These are phyloP conservation scores for Termitomyces bulborhizus DNA, from an alignment of 768 basidiomycete species.

Conservation along the genomic window DNA sequence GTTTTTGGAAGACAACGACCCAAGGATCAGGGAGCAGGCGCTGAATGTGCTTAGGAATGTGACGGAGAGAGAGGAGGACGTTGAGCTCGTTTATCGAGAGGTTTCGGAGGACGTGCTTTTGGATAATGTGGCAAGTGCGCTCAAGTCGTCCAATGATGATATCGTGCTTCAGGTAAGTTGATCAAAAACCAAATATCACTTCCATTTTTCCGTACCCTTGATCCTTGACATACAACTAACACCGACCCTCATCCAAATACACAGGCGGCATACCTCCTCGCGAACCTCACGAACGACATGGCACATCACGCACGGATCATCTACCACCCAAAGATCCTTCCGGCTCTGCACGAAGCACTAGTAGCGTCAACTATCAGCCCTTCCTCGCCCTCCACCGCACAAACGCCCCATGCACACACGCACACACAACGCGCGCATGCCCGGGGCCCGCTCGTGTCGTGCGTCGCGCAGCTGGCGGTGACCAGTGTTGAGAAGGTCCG, in stretches of 20 bases:
- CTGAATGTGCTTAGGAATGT: constrained; percentile 63
- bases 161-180: constrained; percentile 43
- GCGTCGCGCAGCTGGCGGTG: constrained; percentile 51
- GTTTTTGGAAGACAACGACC: constrained; percentile 46
- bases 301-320: constrained; percentile 47
- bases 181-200: too few relatives aligned
- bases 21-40: constrained; percentile 63
- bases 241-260: too few relatives aligned
- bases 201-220: too few relatives aligned
- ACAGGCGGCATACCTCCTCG: constrained; percentile 53
- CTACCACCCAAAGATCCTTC: constrained; percentile 43
- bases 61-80: constrained; percentile 45
- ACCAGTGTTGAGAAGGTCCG: constrained; percentile 28
- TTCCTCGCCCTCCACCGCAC: not conserved
- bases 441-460: constrained; percentile 53
- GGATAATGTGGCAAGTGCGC: constrained; percentile 35
- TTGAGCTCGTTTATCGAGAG: constrained; percentile 51
- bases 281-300: constrained; percentile 63
- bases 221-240: too few relatives aligned
- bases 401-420: not conserved
- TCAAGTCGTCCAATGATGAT: constrained; percentile 47
- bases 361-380: constrained; percentile 43
- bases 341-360: constrained; percentile 50
- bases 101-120: constrained; percentile 43
- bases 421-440: constrained; percentile 26